Conservation (phyloP, 345 rosid genomes). For the Balakata baccata region DNA sequence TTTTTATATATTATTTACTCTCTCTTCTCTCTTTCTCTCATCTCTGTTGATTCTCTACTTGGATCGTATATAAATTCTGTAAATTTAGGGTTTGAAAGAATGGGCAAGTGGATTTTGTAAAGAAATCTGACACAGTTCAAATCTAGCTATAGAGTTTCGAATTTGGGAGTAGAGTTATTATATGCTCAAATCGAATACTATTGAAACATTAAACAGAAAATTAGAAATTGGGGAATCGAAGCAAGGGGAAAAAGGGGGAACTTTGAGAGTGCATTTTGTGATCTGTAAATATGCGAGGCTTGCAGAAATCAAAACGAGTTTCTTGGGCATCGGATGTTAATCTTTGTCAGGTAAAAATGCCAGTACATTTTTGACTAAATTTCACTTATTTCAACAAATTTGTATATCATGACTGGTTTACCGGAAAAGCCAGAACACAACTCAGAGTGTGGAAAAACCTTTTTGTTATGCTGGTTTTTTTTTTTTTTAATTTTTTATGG, state of each 20-base stretch:
- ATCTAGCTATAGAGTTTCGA: slow-evolving; percentile 26
- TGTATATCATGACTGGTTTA: neutral
- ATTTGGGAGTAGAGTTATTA: slow-evolving; percentile 1
- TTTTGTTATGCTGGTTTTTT: neutral
- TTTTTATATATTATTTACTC: neutral
- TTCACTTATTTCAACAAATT: neutral
- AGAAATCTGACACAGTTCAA: neutral
- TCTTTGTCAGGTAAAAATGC: slow-evolving; percentile 89
- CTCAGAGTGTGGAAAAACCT: neutral
- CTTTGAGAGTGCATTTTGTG: slow-evolving; percentile 14
- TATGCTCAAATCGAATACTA: slow-evolving; percentile 4
- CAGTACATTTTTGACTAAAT: neutral
- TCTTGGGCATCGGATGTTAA: slow-evolving; percentile 91
- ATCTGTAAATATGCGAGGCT: slow-evolving; percentile 70
- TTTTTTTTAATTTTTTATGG: neutral
- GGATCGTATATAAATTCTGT: neutral
- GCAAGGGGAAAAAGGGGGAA: slow-evolving; percentile 21
- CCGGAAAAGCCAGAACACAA: neutral
- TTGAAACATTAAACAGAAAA: slow-evolving; percentile 19
- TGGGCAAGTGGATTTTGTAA: slow-evolving; percentile 17
- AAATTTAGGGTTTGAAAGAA: slow-evolving; percentile 29
- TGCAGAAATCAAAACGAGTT: slow-evolving; percentile 77
- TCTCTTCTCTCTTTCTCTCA: neutral
- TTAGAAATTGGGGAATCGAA: slow-evolving; percentile 30
- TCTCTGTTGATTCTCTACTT: neutral